Evolutionary conservation across 2,329 filamentous ascomycete species (phyloP).

Genomic region (Botrytis aclada): DNA sequence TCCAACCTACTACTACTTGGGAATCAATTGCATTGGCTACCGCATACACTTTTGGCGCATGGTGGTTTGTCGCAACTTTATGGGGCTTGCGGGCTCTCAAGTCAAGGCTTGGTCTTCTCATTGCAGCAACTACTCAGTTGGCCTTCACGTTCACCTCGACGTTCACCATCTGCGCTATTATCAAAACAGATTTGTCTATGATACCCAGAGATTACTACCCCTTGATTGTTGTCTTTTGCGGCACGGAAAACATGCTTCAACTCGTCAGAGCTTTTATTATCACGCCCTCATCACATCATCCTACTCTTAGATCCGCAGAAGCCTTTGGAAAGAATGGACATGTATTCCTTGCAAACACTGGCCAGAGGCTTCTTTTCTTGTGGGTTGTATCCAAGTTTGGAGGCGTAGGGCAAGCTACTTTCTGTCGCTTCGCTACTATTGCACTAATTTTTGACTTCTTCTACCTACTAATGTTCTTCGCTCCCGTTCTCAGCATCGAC

Average conservation of each 20-base stretch:
- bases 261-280: constrained; percentile 75
- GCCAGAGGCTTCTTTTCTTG: constrained; percentile 67
- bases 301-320: constrained; percentile 66
- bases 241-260: constrained; percentile 74
- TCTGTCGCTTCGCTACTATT: constrained; percentile 73
- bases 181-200: constrained; percentile 71
- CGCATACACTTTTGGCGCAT: constrained; percentile 60
- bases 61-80: constrained; percentile 66
- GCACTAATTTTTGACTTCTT: constrained; percentile 75
- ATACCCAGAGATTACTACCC: constrained; percentile 74
- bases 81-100: constrained; percentile 71
- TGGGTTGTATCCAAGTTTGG: constrained; percentile 55
- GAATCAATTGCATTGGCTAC: constrained; percentile 63
- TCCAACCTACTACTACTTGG: constrained; percentile 65
- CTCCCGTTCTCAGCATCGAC: constrained; percentile 75
- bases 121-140: constrained; percentile 69
- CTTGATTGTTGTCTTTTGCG: constrained; percentile 69
- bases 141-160: constrained; percentile 71
- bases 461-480: constrained; percentile 75
- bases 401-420: constrained; percentile 63
- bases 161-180: constrained; percentile 73
- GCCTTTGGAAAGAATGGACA: constrained; percentile 72
- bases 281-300: constrained; percentile 65
- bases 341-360: constrained; percentile 63
- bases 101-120: constrained; percentile 68